Evolutionary conservation across 441 rosid genomes (phyloP).

Genomic region (Populus hybrid): DNA sequence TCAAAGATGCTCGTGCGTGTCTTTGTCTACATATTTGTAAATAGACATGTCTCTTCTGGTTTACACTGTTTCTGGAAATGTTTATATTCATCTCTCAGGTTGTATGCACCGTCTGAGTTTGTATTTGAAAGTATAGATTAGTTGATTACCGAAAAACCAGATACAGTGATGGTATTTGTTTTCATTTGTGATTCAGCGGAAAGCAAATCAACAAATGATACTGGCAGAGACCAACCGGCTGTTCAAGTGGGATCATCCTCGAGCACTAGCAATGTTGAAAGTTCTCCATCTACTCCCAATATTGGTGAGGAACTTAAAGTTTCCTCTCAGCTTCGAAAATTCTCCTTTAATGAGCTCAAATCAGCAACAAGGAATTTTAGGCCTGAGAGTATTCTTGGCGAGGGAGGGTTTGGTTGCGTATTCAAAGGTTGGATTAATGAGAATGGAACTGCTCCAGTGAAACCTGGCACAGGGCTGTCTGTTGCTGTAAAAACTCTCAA

Average conservation of each 20-base stretch:
- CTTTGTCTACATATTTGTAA: too few species aligned
- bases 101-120: too few species aligned
- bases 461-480: conserved; percentile 84
- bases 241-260: conserved; percentile 60
- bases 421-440: conserved; percentile 92
- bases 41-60: too few species aligned
- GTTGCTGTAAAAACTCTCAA: conserved; percentile 86
- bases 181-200: conserved; percentile 29
- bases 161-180: not conserved
- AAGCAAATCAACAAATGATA: conserved; percentile 53
- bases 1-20: too few species aligned
- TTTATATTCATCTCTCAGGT: too few species aligned
- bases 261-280: conserved; percentile 67
- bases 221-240: conserved; percentile 59
- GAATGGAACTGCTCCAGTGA: conserved; percentile 80
- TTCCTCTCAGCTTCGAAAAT: conserved; percentile 68
- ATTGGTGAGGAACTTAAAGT: conserved; percentile 74
- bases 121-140: not conserved
- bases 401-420: conserved; percentile 93
- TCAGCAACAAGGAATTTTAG: conserved; percentile 85
- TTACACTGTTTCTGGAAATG: too few species aligned
- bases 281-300: conserved; percentile 67
- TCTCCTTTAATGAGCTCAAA: conserved; percentile 72
- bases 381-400: conserved; percentile 85
- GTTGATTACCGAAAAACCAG: not conserved